phyloP scores from a whole-genome alignment of 495 filamentous ascomycete species.

The Hyaloscypha bicolor region DNA sequence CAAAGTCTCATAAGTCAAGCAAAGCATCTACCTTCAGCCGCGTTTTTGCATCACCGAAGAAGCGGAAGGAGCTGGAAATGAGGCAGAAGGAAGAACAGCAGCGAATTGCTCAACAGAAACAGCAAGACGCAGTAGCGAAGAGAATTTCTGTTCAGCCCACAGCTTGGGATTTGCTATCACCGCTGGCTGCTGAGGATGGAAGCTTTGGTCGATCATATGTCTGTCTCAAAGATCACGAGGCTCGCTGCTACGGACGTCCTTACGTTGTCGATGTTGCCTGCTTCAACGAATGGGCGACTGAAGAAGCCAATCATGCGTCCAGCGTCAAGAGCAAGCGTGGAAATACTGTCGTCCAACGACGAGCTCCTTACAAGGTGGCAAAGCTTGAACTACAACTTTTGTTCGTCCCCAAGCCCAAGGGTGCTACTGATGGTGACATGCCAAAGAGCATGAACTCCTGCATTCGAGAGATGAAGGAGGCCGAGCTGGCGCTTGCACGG shows the following conservation, averaged over 20 bases:
- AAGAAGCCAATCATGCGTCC: constrained; percentile 65
- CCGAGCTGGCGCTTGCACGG: constrained; percentile 70
- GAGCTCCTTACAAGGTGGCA: constrained; percentile 91
- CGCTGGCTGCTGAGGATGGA: constrained; percentile 84
- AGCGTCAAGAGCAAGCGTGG: constrained; percentile 90
- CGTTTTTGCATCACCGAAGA: constrained; percentile 91
- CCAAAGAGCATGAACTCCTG: constrained; percentile 97
- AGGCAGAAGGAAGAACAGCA: constrained; percentile 77
- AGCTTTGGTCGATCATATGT: constrained; percentile 93
- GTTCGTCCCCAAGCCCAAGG: constrained; percentile 91
- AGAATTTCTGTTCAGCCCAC: constrained; percentile 56
- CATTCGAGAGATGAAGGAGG: constrained; percentile 88
- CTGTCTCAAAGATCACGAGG: constrained; percentile 88
- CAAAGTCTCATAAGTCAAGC: constrained; percentile 55
- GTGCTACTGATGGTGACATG: constrained; percentile 91
- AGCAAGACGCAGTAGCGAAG: constrained; percentile 66
- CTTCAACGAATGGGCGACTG: constrained; percentile 98
- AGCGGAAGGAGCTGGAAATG: constrained; percentile 89
- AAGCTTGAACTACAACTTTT: constrained; percentile 91
- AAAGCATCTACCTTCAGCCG: constrained; percentile 87
- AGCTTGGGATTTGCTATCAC: constrained; percentile 85
- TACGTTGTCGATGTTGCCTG: constrained; percentile 85
- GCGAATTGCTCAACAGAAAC: constrained; percentile 61
- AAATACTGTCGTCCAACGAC: constrained; percentile 58
- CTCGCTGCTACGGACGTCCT: constrained; percentile 80